Base-by-base conservation (phyloP, 805 yeast genomes). In the Kodamaea laetipori region DNA sequence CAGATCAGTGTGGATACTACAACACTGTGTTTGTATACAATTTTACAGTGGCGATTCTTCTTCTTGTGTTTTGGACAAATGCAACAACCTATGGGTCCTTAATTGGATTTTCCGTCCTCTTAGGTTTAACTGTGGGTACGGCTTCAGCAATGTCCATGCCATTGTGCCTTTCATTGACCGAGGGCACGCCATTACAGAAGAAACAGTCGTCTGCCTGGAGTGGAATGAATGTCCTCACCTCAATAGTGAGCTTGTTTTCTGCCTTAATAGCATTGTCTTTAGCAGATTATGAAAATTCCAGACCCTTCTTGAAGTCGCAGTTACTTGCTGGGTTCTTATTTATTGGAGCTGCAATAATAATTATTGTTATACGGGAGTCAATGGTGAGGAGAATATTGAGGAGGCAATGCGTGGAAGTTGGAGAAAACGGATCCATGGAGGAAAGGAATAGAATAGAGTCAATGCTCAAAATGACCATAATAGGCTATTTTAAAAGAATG, bases 301-400 rank as follows among this genome's bases (percentile, higher is more conserved):
- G 52, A 12, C 86, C 87, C 3, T 83, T 75, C 52, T 60, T 76
- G 24, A 73, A 81, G 50, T 72, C 84, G 1, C 88, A 82, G 53
- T 67, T 81, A 1, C 81, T 80, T 56, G 73, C 80, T 3, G 88
- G 86, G 2, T 53, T 69, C 13, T 59, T 75, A 37, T 76, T 73
- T 49, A 53, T 74, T 15, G 60, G 60, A 9, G 76, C 75, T 0
- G 54, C 74, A 8, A 6, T 77, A 2, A 45, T 78, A 19, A 59
- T 76, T 39, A 46, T 78, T 2, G 63, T 77, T 0, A 63, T 79
- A 12, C 67, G 89, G 50, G 83, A 80, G 49, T 68, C 70, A 66
- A 66, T 76, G 41, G 76, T 82, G 2, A 52, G 68, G 35, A 58
- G 74, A 35, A 66, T 67, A 55, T 46, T 80, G 9, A 45, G 44